phyloP scores from a whole-genome alignment of 768 basidiomycete genomes.

The Calvatia gigantea region DNA sequence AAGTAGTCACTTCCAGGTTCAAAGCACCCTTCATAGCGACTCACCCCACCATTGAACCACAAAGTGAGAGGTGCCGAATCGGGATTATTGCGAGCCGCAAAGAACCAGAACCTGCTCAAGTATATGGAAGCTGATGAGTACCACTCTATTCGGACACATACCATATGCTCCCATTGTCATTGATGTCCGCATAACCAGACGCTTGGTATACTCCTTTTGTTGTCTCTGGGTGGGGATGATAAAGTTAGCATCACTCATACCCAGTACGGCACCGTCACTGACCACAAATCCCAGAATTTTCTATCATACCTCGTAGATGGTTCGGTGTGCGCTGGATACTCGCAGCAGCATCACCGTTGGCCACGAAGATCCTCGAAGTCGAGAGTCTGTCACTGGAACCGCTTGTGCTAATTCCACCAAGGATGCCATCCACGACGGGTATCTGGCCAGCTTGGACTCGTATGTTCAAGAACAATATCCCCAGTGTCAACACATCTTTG shows the following conservation, averaged over 20 bases:
- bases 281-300: constrained; percentile 65
- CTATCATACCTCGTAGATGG: constrained; percentile 42
- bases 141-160: constrained; percentile 15
- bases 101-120: constrained; percentile 61
- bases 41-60: constrained; percentile 65
- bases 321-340: background rate
- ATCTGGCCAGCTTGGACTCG: constrained; percentile 32
- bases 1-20: background rate
- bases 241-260: background rate
- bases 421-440: constrained; percentile 46
- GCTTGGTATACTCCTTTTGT: constrained; percentile 58
- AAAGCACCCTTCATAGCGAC: constrained; percentile 15
- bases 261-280: constrained; percentile 5
- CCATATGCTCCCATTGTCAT: constrained; percentile 54
- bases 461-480: background rate
- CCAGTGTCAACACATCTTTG: background rate
- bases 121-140: background rate
- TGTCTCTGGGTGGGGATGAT: constrained; percentile 38
- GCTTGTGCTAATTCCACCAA: constrained; percentile 41
- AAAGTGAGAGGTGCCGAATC: constrained; percentile 58
- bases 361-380: constrained; percentile 5
- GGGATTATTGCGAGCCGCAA: constrained; percentile 57
- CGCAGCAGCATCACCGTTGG: too few species aligned
- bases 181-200: constrained; percentile 61
- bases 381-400: background rate